These are phyloP conservation scores for Wickerhamomyces strasburgensis DNA, from an alignment of 805 yeast species.

Conservation along the genomic window DNA sequence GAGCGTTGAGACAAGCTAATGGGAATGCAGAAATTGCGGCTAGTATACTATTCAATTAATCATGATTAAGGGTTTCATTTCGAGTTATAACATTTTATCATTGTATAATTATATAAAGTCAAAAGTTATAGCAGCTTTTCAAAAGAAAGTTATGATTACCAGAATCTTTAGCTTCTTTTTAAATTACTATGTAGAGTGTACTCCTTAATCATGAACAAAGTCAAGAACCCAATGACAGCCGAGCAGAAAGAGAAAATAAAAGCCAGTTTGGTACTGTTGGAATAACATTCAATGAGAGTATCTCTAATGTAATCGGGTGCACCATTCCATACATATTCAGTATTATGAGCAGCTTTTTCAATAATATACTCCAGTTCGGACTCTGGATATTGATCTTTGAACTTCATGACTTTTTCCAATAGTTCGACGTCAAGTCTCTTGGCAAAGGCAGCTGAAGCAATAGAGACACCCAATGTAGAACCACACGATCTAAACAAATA, in stretches of 20 bases:
- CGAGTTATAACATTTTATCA: no score
- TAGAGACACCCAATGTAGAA: constrained; percentile 58
- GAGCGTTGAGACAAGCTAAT: constrained; percentile 58
- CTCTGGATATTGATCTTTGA: constrained; percentile 32
- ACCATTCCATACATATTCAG: constrained; percentile 43
- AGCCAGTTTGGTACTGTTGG: constrained; percentile 46
- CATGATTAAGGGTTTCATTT: no score
- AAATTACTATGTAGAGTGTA: constrained; percentile 51
- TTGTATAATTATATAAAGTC: no score
- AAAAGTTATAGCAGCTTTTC: not conserved
- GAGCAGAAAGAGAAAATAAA: constrained; percentile 42
- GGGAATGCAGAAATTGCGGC: constrained; percentile 90
- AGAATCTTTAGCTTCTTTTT: constrained; percentile 28
- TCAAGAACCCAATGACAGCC: constrained; percentile 32
- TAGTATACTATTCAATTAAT: constrained; percentile 52
- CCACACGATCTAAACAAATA: constrained; percentile 65
- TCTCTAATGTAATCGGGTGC: constrained; percentile 51
- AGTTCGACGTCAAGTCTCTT: constrained; percentile 32
- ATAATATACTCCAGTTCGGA: constrained; percentile 40
- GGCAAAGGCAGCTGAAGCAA: constrained; percentile 61
- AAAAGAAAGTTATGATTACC: not conserved
- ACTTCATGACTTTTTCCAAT: constrained; percentile 26
- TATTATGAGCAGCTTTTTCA: constrained; percentile 46
- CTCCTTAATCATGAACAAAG: constrained; percentile 49
- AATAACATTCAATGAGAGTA: constrained; percentile 48